Evolutionary conservation across 768 basidiomycete genomes (phyloP), one percentile per base, ranked within the genome.

Genomic region (Cystofilobasidium macerans): DNA sequence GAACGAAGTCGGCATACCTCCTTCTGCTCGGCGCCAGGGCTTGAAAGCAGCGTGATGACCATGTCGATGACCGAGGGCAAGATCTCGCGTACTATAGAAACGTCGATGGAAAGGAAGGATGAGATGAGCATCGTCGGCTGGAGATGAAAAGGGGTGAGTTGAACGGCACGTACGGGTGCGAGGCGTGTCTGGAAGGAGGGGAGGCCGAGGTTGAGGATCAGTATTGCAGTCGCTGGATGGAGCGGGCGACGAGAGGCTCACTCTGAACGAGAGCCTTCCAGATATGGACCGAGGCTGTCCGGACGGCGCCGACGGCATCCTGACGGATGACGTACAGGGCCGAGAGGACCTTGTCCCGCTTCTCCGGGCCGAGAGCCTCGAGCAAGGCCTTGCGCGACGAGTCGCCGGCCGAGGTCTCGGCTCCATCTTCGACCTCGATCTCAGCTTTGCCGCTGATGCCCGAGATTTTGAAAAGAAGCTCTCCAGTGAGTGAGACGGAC

Each of bases 191-290:
- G 36, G 0, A 20, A 36, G 20, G 32, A 62, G 12, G 22, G 5
- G 24, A 32, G 33, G 32, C 42, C n/a, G 33, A 35, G 36, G n/a
- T n/a, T n/a, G n/a, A n/a, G n/a, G n/a, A n/a, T n/a, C n/a, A n/a
- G n/a, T n/a, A n/a, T n/a, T n/a, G n/a, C n/a, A n/a, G n/a, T n/a
- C 42, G 18, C 42, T 8, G 42, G 12, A 18, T 4, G 11, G 33
- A 36, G n/a, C 57, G 24, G 22, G 6, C 30, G 28, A n/a, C 33
- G 51, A n/a, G 6, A 24, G 16, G 11, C 61, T 36, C 24, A 62
- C 61, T 98, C 75, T 90, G 84, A 13, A 99, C 93, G 69, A 98
- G 80, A 5, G 91, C 94, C 77, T 98, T 98, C 95, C 95, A 99
- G 69, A 98, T 95, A 65, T 90, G 90, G 53, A 94, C 83, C 0